These are phyloP conservation scores for Beauveria scarabaeidicola DNA, from an alignment of 2,329 filamentous ascomycete species.

Conservation along the genomic window DNA sequence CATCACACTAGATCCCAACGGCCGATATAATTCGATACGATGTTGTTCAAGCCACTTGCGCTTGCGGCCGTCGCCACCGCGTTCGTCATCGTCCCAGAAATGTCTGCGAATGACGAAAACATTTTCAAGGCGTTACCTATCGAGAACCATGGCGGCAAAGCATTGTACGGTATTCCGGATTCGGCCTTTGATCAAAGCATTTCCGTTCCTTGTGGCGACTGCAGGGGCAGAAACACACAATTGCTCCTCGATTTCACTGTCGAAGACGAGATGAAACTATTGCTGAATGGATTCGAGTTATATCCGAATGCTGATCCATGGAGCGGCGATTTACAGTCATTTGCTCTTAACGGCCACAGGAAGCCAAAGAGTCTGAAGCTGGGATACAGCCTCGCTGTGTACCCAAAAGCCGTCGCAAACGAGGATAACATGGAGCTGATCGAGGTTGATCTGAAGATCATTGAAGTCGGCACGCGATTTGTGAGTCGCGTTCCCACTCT, in stretches of 20 bases:
- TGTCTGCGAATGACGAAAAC: conserved; percentile 33
- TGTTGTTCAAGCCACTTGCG: conserved; percentile 26
- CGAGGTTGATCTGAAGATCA: conserved; percentile 47
- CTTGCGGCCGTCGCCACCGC: conserved; percentile 31
- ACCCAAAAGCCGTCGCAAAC: conserved; percentile 37
- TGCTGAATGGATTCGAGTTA: conserved; percentile 52
- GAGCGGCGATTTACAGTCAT: conserved; percentile 34
- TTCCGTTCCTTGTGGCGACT: conserved; percentile 45
- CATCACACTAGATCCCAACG: neutral
- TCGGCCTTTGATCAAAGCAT: conserved; percentile 30
- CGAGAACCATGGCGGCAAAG: conserved; percentile 17
- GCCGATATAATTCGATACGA: conserved; percentile 8
- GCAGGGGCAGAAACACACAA: conserved; percentile 36
- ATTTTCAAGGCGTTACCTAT: conserved; percentile 33
- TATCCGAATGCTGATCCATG: conserved; percentile 46
- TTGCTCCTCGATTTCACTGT: conserved; percentile 48
- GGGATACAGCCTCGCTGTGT: conserved; percentile 40
- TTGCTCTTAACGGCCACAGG: conserved; percentile 33
- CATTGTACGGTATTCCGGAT: conserved; percentile 28
- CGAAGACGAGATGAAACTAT: conserved; percentile 38
- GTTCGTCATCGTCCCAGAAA: conserved; percentile 46
- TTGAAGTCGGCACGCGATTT: conserved; percentile 49
- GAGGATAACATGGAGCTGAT: conserved; percentile 45
- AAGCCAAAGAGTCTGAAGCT: conserved; percentile 31
- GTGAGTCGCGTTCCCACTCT: conserved; percentile 47